Conservation (phyloP, 805 yeast species). For the Yarrowia keelungensis region DNA sequence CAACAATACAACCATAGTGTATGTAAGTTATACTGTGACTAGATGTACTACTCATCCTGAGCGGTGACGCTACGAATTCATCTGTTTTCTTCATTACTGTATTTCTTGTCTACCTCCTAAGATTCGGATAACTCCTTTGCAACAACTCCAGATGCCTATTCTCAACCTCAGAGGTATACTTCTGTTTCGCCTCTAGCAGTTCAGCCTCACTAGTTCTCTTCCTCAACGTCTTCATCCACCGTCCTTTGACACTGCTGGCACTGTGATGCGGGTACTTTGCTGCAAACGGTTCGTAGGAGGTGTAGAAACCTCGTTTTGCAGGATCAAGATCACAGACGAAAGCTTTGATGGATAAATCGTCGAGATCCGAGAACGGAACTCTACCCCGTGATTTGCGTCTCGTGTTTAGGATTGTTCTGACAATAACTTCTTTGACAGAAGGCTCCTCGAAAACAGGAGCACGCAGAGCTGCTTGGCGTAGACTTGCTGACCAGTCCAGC, state of each 20-base stretch:
- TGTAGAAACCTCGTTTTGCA: not conserved
- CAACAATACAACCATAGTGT: too few relatives aligned
- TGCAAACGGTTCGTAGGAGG: slow-evolving; percentile 2
- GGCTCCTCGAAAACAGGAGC: not conserved
- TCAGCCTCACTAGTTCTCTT: slow-evolving; percentile 3
- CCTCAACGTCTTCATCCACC: slow-evolving; percentile 15
- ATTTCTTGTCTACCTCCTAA: too few relatives aligned
- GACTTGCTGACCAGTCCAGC: not conserved
- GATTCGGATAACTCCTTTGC: too few relatives aligned
- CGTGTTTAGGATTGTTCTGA: not conserved
- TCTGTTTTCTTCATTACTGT: too few relatives aligned
- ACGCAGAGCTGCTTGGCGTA: not conserved
- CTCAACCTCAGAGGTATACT: not conserved
- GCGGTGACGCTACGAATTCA: too few relatives aligned
- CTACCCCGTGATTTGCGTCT: not conserved
- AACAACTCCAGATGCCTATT: not conserved
- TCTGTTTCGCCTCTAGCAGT: slow-evolving; percentile 17
- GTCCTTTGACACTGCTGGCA: slow-evolving; percentile 19
- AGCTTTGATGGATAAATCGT: slow-evolving; percentile 16
- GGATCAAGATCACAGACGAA: not conserved
- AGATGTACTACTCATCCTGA: too few relatives aligned
- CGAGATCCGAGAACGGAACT: slow-evolving; percentile 6
- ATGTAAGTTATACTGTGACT: too few relatives aligned
- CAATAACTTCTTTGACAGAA: not conserved
- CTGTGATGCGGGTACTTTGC: slow-evolving; percentile 1